Evolutionary conservation across 768 basidiomycete genomes (phyloP).

Genomic region (Russula sp.): DNA sequence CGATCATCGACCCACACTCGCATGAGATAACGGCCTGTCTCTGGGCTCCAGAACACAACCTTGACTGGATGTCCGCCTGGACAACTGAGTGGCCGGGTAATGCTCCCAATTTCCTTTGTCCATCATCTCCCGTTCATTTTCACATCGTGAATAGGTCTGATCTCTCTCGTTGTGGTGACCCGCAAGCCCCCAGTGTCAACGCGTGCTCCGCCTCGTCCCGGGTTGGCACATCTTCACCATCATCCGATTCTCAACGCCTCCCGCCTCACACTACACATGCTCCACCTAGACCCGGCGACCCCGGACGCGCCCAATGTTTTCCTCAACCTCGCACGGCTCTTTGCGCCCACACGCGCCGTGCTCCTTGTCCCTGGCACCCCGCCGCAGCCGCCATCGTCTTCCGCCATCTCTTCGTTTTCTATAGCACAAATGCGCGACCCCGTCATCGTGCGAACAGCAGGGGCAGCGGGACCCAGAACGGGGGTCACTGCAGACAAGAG

Average conservation of each 20-base stretch:
- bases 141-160: conserved; percentile 11
- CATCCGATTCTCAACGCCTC: conserved; percentile 15
- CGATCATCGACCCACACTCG: conserved; percentile 8
- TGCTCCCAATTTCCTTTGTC: background rate
- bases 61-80: conserved; percentile 36
- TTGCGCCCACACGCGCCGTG: conserved; percentile 43
- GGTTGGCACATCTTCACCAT: conserved; percentile 1
- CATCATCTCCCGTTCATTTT: background rate
- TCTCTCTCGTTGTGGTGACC: conserved; percentile 20
- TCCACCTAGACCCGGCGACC: conserved; percentile 37
- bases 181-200: background rate
- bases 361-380: conserved; percentile 48
- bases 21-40: conserved; percentile 42
- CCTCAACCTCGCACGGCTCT: conserved; percentile 58
- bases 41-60: conserved; percentile 38
- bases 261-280: conserved; percentile 41
- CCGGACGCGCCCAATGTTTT: conserved; percentile 44
- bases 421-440: conserved; percentile 18
- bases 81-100: conserved; percentile 41
- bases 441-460: conserved; percentile 19
- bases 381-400: conserved; percentile 28
- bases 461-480: conserved; percentile 24
- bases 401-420: background rate
- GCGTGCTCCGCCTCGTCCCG: background rate
- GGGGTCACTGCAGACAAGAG: conserved; percentile 26